phyloP scores from a whole-genome alignment of 257 asterid genomes.

The Przewalskia tangutica region DNA sequence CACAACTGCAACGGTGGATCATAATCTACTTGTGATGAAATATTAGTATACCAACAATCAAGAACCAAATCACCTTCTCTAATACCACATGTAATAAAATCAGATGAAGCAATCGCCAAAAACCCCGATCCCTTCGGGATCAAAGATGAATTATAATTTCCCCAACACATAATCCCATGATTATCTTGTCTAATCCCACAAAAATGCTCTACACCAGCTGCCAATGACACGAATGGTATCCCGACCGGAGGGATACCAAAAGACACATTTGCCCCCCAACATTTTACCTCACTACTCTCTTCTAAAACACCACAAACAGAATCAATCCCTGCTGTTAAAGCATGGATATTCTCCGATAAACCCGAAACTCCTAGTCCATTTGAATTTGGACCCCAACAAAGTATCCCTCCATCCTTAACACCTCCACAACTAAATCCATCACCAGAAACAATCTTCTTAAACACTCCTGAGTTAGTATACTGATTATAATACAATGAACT shows the following conservation, averaged over 20 bases:
- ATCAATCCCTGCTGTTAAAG: slow-evolving; percentile 45
- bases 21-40: slow-evolving; percentile 27
- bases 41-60: slow-evolving; percentile 68
- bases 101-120: slow-evolving; percentile 69
- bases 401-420: slow-evolving; percentile 42
- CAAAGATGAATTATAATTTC: slow-evolving; percentile 51
- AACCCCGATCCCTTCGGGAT: slow-evolving; percentile 79
- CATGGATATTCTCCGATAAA: slow-evolving; percentile 22
- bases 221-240: slow-evolving; percentile 44
- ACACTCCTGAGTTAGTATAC: slow-evolving; percentile 22
- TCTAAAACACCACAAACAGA: slow-evolving; percentile 61
- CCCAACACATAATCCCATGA: slow-evolving; percentile 91
- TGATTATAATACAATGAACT: slow-evolving; percentile 42
- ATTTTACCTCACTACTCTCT: slow-evolving; percentile 47
- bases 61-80: slow-evolving; percentile 84
- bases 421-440: slow-evolving; percentile 77
- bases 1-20: slow-evolving; percentile 93
- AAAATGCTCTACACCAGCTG: slow-evolving; percentile 67
- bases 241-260: slow-evolving; percentile 35
- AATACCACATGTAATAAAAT: slow-evolving; percentile 63
- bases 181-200: slow-evolving; percentile 80
- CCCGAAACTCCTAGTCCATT: slow-evolving; percentile 27
- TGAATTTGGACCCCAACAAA: slow-evolving; percentile 79
- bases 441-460: slow-evolving; percentile 62
- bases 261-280: slow-evolving; percentile 56